Evolutionary conservation across 2,329 filamentous ascomycete species (phyloP), one percentile per base, ranked within the genome.

Genomic region (Pseudogymnoascus sp.): DNA sequence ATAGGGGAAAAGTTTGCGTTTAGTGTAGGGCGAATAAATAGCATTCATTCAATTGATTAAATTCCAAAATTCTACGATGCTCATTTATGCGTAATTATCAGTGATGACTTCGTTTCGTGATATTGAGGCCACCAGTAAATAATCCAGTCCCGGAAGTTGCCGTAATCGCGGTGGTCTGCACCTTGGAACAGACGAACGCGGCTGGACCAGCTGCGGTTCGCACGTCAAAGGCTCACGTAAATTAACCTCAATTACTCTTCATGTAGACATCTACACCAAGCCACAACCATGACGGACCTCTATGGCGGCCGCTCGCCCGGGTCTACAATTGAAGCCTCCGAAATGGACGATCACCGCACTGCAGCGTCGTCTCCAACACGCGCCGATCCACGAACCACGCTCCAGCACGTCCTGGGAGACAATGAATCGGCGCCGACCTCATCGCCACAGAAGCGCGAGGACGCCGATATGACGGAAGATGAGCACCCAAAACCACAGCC

Each of bases 261-360:
- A 57, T 57, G 48, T 57, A 57, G 48, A 61, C 34, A 61, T 41
- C 60, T 39, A 43, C 34, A 61, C 31, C 14, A 28, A 37, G 10
- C 3, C 2, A 62, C 61, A 45, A 23, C 43, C 39, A 70, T 68
- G 68, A 67, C 65, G 60, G 69, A 69, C 37, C 60, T 41, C 19
- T 62, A 65, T 37, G 63, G 61, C 21, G 68, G 65, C 34, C 64
- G 64, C 19, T 68, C 67, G 31, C 69, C 71, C 7, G 71, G 65
- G 51, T 73, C 71, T 8, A 73, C 72, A 6, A 70, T 73, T 34
- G 70, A 67, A 41, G 67, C 70, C 61, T 73, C 72, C 31, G 72
- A 74, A 51, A 63, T 71, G 62, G 71, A 73, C 28, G 71, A 73
- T 43, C 68, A 69, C 36, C 67, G 65, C 48, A 67, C 67, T 25